Evolutionary conservation across 2,329 filamentous ascomycete species (phyloP).

Genomic region (Gyromitra esculenta): DNA sequence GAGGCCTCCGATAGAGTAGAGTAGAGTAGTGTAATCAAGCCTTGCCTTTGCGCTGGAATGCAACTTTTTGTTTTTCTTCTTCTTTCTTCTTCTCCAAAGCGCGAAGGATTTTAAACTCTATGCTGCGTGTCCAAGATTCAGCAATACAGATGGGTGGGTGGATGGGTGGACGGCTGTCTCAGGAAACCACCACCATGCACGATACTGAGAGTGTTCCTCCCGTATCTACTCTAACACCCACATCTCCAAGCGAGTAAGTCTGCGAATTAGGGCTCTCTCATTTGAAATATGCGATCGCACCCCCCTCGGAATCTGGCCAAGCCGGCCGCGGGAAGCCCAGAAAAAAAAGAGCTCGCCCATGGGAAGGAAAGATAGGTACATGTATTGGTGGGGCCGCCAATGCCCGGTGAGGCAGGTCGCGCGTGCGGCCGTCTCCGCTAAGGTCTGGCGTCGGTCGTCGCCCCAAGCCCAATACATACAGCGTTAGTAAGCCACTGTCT

Average conservation of each 20-base stretch:
- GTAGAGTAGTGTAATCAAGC: too few relatives aligned
- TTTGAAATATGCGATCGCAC: not conserved
- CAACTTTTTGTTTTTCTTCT: too few relatives aligned
- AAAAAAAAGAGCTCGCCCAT: too few relatives aligned
- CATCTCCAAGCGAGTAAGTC: constrained; percentile 13
- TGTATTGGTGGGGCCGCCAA: not conserved
- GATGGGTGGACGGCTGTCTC: not conserved
- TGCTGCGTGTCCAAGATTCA: not conserved
- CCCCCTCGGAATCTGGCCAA: not conserved
- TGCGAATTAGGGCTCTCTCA: constrained; percentile 3
- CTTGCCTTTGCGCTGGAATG: too few relatives aligned
- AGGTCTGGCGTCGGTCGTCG: constrained; percentile 1
- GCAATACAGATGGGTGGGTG: too few relatives aligned
- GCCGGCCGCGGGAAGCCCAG: not conserved
- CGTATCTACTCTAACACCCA: not conserved
- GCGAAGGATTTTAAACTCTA: not conserved
- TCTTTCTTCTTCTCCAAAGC: not conserved
- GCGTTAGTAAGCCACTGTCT: not conserved
- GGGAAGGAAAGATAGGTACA: not conserved
- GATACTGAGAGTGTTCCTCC: not conserved
- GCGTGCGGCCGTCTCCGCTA: constrained; percentile 34
- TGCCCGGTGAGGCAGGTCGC: constrained; percentile 19
- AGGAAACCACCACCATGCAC: not conserved
- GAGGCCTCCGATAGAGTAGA: too few relatives aligned
- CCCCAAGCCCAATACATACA: constrained; percentile 6